Base-by-base conservation (phyloP, 352 stramenopile genomes). In the Elongisporangium prolatum region DNA sequence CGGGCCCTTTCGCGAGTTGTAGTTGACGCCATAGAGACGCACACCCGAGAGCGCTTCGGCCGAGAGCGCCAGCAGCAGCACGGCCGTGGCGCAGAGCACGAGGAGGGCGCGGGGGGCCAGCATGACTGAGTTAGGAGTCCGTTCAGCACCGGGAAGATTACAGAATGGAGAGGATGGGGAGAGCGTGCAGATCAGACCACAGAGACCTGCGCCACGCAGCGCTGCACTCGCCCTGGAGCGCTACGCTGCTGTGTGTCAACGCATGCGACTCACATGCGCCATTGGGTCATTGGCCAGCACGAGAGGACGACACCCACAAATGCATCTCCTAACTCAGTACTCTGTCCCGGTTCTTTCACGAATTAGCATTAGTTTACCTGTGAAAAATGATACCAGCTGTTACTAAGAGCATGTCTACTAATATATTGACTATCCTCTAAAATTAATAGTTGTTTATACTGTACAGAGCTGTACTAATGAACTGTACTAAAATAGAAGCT, bases 1-100 rank as follows among this genome's bases (percentile, higher is more conserved):
- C 3, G 71, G 65, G 1, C 67, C 76, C 54, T 78, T 86, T 44
- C 80, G 78, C 17, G 76, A 68, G 69, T 86, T 89, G 69, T 90
- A 92, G 71, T 92, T 90, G 59, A 89, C 64, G n/a, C 83, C 80
- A 24, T 78, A 73, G 57, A 92, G 68, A 24, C 70, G 77, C 47
- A 86, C 75, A 9, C 28, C 28, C 55, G 81, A 80, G 49, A 83
- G 63, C 47, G 64, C 71, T 21, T 81, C 59, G 2, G 40, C 55
- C 8, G 21, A 54, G 47, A 24, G 22, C 40, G 21, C 48, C 48
- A 69, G 21, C 38, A 74, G 48, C 51, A 67, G 22, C 47, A 52
- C 48, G 0, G 59, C 56, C 17, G 63, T 40, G 28, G 28, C 28
- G 28, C 28, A 40, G 28, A 40, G 28, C 9, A 40, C 28, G 28